These are phyloP conservation scores for Tricholoma terreum DNA, from an alignment of 768 basidiomycete species.

Conservation along the genomic window DNA sequence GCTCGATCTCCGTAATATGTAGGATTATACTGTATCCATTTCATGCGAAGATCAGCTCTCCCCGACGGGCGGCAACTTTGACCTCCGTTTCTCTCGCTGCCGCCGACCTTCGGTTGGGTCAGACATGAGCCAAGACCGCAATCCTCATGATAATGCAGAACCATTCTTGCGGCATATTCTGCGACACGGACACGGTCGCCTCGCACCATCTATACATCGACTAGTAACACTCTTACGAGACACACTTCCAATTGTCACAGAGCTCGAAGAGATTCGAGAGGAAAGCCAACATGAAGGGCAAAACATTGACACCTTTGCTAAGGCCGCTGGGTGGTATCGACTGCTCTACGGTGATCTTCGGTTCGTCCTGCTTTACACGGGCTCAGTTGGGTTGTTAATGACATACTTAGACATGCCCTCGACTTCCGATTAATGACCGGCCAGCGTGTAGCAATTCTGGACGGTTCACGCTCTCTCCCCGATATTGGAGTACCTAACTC, in stretches of 20 bases:
- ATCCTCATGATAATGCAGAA: slow-evolving; percentile 80
- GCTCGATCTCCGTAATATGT: background rate
- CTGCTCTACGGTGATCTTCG: slow-evolving; percentile 66
- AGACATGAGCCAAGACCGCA: slow-evolving; percentile 34
- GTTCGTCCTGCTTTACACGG: slow-evolving; percentile 31
- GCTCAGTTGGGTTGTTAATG: background rate
- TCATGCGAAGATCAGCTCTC: slow-evolving; percentile 76
- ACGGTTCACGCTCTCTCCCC: slow-evolving; percentile 65
- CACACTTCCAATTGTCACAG: slow-evolving; percentile 74
- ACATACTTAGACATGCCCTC: slow-evolving; percentile 58
- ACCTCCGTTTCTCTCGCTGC: slow-evolving; percentile 66
- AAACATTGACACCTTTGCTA: slow-evolving; percentile 66
- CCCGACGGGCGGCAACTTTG: slow-evolving; percentile 65
- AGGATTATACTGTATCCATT: slow-evolving; percentile 79
- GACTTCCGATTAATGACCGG: slow-evolving; percentile 75
- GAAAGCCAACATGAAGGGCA: slow-evolving; percentile 29
- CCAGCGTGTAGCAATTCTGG: slow-evolving; percentile 67
- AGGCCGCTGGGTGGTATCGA: slow-evolving; percentile 81
- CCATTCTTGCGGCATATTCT: slow-evolving; percentile 71
- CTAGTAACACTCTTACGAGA: slow-evolving; percentile 69
- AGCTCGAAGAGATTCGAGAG: slow-evolving; percentile 56
- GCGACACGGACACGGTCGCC: slow-evolving; percentile 58
- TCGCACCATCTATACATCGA: slow-evolving; percentile 62
- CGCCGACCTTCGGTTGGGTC: slow-evolving; percentile 17
- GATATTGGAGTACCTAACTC: slow-evolving; percentile 15